Evolutionary conservation across 805 yeast species (phyloP), one percentile per base, ranked within the genome.

Genomic region (Candida hungchunana): DNA sequence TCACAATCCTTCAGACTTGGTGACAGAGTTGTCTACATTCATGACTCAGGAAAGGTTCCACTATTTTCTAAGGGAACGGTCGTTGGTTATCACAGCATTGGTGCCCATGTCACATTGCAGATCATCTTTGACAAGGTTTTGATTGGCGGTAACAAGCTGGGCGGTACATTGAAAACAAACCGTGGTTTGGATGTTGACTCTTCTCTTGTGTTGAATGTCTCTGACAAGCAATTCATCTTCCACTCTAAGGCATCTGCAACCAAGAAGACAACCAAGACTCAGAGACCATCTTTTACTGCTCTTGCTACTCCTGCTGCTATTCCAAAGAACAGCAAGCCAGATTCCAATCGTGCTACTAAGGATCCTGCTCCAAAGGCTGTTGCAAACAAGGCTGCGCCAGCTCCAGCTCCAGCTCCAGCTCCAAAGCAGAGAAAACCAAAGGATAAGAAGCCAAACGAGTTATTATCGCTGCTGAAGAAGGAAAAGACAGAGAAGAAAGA

Each of bases 11-110:
- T 93, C 56, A 71, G 73, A 19, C 67, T 93, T 16, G 98, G 98
- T 50, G 97, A 93, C 54, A 75, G 98, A 42, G 86, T 93, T 20
- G 73, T 84, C 17, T 88, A 85, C 47, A 83, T 87, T 16, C 82
- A 82, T 49, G 84, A 80, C 49, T 77, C 84, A 17, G 97, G 97
- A 34, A 87, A 85, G 53, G 95, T 89, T 12, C 95, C 96, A 18
- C 62, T 80, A 38, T 87, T 82, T 55, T 72, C 85, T 18, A 82
- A 82, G 52, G 99, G 99, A 57, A 88, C 96, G 1, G 95, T 93
- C 36, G 82, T 85, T 32, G 81, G 83, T 7, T 86, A 85, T 27
- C 70, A 76, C 23, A 75, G 79, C 47, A 69, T 76, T 23, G 74
- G 76, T 8, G 52, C 63, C n/a, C 61, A 55, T 34, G 57, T 73